phyloP scores from a whole-genome alignment of 495 filamentous ascomycete species.

The Mytilinidion resinicola region DNA sequence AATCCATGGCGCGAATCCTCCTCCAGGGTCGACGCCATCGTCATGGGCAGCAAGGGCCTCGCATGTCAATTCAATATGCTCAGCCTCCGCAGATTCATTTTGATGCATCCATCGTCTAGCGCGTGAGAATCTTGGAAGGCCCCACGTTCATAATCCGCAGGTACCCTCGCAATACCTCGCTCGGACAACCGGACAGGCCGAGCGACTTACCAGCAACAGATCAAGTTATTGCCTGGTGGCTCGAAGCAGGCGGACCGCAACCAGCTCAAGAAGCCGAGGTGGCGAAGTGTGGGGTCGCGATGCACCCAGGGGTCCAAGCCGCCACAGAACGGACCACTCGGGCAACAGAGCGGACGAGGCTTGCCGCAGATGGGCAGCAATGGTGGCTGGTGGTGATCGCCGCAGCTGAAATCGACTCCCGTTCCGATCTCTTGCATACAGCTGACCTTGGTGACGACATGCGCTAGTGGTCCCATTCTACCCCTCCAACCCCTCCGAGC shows the following conservation, averaged over 20 bases:
- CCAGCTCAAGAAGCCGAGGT: too few relatives aligned
- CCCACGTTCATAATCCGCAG: not conserved
- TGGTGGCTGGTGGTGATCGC: not conserved
- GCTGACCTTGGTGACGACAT: conserved; percentile 3
- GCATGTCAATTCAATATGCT: too few relatives aligned
- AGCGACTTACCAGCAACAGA: not conserved
- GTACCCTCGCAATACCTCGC: too few relatives aligned
- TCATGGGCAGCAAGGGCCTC: too few relatives aligned
- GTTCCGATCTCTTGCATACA: not conserved
- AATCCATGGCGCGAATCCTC: too few relatives aligned
- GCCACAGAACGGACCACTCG: not conserved
- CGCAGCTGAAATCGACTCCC: not conserved
- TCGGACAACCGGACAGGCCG: not conserved
- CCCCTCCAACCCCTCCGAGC: not conserved
- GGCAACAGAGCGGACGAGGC: not conserved
- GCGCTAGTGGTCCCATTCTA: too few relatives aligned
- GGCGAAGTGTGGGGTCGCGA: not conserved
- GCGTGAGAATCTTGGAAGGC: conserved; percentile 3
- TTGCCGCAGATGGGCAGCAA: not conserved
- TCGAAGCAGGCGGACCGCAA: too few relatives aligned
- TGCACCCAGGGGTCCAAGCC: not conserved
- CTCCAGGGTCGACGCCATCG: too few relatives aligned
- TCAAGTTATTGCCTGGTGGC: not conserved
- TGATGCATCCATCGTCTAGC: not conserved
- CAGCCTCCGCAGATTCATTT: too few relatives aligned